Evolutionary conservation across 805 yeast species (phyloP).

Genomic region (Sporopachydermia lactativora): DNA sequence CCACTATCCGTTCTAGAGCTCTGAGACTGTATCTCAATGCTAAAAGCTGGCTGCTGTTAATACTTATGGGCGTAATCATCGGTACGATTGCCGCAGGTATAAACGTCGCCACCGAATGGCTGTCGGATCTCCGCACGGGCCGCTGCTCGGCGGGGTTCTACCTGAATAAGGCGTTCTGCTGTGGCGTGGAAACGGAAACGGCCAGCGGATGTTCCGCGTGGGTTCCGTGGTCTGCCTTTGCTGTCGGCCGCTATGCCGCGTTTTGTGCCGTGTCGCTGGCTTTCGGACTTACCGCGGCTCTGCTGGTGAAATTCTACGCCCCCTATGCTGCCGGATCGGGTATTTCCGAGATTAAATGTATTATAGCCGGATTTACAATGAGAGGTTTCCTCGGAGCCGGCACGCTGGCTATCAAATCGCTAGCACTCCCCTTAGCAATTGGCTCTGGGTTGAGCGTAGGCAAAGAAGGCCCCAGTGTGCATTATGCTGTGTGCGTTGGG

Average conservation of each 20-base stretch:
- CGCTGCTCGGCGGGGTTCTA: constrained; percentile 60
- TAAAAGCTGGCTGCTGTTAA: constrained; percentile 61
- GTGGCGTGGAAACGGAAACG: constrained; percentile 44
- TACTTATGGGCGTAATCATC: constrained; percentile 58
- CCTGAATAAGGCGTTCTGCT: constrained; percentile 65
- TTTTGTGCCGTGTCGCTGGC: constrained; percentile 45
- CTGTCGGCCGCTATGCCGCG: constrained; percentile 34
- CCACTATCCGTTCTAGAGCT: constrained; percentile 17
- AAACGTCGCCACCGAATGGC: constrained; percentile 73
- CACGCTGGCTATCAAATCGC: constrained; percentile 61
- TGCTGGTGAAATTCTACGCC: constrained; percentile 54
- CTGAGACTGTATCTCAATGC: constrained; percentile 17
- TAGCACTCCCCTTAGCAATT: constrained; percentile 80
- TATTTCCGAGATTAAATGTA: constrained; percentile 90
- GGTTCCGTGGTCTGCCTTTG: constrained; percentile 45
- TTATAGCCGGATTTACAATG: constrained; percentile 78
- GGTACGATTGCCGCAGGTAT: constrained; percentile 77
- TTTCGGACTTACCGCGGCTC: constrained; percentile 53
- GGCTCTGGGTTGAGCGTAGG: constrained; percentile 92
- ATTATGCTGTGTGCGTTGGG: constrained; percentile 96
- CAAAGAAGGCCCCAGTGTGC: constrained; percentile 97
- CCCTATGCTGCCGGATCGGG: constrained; percentile 97
- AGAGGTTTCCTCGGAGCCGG: constrained; percentile 60
- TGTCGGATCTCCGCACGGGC: constrained; percentile 70
- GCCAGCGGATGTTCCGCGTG: constrained; percentile 41